Base-by-base conservation (phyloP, 768 basidiomycete species). In the Mycena floridula region DNA sequence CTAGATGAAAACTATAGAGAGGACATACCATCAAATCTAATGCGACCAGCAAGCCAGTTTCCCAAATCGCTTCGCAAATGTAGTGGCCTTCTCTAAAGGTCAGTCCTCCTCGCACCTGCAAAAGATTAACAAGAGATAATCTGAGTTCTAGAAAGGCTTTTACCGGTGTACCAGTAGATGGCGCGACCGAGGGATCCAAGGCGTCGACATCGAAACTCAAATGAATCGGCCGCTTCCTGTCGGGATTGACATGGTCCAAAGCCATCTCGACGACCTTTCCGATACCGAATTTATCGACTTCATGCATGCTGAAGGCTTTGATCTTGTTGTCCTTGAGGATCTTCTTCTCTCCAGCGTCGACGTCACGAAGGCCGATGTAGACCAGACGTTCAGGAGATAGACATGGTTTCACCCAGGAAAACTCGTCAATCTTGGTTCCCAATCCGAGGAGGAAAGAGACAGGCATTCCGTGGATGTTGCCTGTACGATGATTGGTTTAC, bases 1-100 rank as follows among this genome's bases (percentile, higher is more conserved):
- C 45, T 45, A 53, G 44, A 37, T 9, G 16, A 36, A 13, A n/a
- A 32, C 5, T 12, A n/a, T 12, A 32, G 22, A 20, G 16, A 24
- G 21, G 1, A 61, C 78, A 38, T 49, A 87, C 93, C 93, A 99
- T 94, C 50, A 99, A 70, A 65, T 99, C 95, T 20, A 98, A 67
- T 0, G 84, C 90, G 21, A 96, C 93, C 16, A 99, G 77, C 46
- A 87, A 76, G 5, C 93, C 93, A 5, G 94, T 98, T 70, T 96
- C 93, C 49, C 81, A 81, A 35, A 98, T 78, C 5, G 88, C 84
- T 66, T 97, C 93, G 52, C 89, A 92, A 56, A 95, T 93, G 62
- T 94, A 97, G 65, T 97, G 96, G n/a, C 94, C 95, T 60, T 99
- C 96, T 51, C 96, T 73, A 70, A 98, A 99, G 18, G 89, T 93